Base-by-base conservation (phyloP, 345 rosid species). In the Passiflora organensis region DNA sequence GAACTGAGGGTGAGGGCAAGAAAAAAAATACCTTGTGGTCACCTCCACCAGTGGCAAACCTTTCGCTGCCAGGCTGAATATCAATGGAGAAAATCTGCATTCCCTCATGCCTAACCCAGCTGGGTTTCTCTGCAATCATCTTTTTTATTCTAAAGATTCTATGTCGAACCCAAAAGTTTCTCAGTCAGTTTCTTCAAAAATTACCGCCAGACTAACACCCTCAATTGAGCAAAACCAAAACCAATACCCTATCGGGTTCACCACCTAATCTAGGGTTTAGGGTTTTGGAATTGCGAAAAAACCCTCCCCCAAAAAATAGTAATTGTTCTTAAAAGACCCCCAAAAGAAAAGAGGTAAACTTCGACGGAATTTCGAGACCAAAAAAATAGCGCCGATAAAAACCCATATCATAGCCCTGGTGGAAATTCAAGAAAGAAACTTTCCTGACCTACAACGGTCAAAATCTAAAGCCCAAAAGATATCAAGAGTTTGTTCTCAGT, bases 11-110 rank as follows among this genome's bases (percentile, higher is more conserved):
- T 21, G 55, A 32, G 56, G 64, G 48, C 53, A n/a, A n/a, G n/a
- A 66, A 46, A 55, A 16, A 10, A 2, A 32, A 36, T 53, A 93
- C 99, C 99, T 93, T 93, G 75, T 89, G 91, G 76, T 93, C 97
- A 55, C 99, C 97, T 64, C 97, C 99, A 53, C 99, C 97, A 22
- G 97, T 89, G 52, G 97, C 97, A 70, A 93, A 89, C 84, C 99
- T 72, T 60, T 74, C 87, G n/a, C 83, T 89, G 58, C 89, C 87
- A 58, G 99, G 97, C 57, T 89, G 99, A 64, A 94, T 84, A 69
- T 94, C 99, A 74, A 89, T 79, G 68, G 97, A 89, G 80, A 94
- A 89, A 59, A 93, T 89, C 76, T 85, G 99, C 82, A 87, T 76
- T 63, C 99, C 97, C 69, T 89, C 97, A 72, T 93, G 99, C 66